Evolutionary conservation across 495 filamentous ascomycete species (phyloP).

Genomic region (Endocarpon pusillum): DNA sequence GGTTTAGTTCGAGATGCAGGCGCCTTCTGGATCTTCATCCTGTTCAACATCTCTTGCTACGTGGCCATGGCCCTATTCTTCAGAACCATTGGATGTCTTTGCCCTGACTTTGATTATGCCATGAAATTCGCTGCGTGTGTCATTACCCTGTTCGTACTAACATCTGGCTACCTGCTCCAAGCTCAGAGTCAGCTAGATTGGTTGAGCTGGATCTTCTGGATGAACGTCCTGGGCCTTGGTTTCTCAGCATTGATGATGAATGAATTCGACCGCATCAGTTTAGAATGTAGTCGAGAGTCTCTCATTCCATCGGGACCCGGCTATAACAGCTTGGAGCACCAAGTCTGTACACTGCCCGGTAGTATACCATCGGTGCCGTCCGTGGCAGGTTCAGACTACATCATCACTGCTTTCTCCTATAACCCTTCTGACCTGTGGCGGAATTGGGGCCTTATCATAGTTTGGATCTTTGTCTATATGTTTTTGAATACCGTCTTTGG

Average conservation of each 20-base stretch:
- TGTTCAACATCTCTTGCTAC: constrained; percentile 54
- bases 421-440: constrained; percentile 45
- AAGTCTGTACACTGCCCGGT: constrained; percentile 59
- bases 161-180: constrained; percentile 66
- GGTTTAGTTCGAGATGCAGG: constrained; percentile 47
- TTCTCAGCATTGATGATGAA: constrained; percentile 71
- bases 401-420: constrained; percentile 47
- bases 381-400: constrained; percentile 44
- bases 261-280: constrained; percentile 47
- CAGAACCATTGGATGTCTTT: constrained; percentile 59
- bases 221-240: constrained; percentile 58
- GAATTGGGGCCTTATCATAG: constrained; percentile 59
- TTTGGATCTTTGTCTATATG: constrained; percentile 51
- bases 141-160: constrained; percentile 64
- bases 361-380: constrained; percentile 40
- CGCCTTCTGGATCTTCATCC: constrained; percentile 62
- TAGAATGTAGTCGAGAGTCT: constrained; percentile 45
- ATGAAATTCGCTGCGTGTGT: constrained; percentile 62
- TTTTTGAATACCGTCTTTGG: constrained; percentile 51
- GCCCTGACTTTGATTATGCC: constrained; percentile 72
- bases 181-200: constrained; percentile 51
- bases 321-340: constrained; percentile 48
- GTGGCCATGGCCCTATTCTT: constrained; percentile 67
- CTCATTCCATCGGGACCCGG: constrained; percentile 46
- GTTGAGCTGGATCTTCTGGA: constrained; percentile 68